Conservation (phyloP, 2,329 filamentous ascomycete species). For the Aspergillus fumigatiaffinis region DNA sequence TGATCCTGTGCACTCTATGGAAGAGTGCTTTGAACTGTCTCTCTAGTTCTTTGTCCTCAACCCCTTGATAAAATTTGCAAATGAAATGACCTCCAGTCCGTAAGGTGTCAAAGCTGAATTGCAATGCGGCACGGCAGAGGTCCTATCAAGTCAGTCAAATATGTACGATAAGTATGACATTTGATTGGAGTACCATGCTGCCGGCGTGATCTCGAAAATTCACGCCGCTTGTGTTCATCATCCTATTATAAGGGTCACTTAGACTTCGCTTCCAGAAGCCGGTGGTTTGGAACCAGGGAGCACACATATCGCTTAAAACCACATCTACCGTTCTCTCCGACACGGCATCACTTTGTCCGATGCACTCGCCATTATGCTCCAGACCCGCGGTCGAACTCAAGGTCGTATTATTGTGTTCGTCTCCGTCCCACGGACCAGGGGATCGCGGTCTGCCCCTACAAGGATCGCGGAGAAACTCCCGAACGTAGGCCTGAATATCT, state of each 20-base stretch:
- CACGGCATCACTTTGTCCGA: conserved; percentile 25
- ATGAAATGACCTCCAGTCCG: conserved; percentile 82
- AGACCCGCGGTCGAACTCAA: neutral
- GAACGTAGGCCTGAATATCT: conserved; percentile 69
- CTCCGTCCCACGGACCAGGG: conserved; percentile 8
- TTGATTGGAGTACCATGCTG: conserved; percentile 71
- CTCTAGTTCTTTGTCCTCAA: conserved; percentile 79
- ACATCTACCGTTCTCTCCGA: conserved; percentile 72
- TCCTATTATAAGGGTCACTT: conserved; percentile 94
- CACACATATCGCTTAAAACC: conserved; percentile 98
- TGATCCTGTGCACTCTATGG: conserved; percentile 74
- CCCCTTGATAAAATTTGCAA: conserved; percentile 95
- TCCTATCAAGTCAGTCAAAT: conserved; percentile 55
- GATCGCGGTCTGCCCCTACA: conserved; percentile 52
- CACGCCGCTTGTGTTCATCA: conserved; percentile 98
- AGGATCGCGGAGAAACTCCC: conserved; percentile 67
- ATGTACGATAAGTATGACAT: neutral
- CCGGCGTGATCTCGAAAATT: conserved; percentile 81
- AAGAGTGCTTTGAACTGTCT: conserved; percentile 72
- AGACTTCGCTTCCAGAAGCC: conserved; percentile 81
- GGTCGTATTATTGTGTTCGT: neutral
- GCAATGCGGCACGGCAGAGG: conserved; percentile 78
- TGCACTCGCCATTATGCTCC: neutral
- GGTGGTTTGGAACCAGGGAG: conserved; percentile 79
- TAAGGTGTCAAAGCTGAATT: conserved; percentile 81